Evolutionary conservation across 192 early-diverging fungal species (phyloP).

Genomic region (Gaertneriomyces sp.): DNA sequence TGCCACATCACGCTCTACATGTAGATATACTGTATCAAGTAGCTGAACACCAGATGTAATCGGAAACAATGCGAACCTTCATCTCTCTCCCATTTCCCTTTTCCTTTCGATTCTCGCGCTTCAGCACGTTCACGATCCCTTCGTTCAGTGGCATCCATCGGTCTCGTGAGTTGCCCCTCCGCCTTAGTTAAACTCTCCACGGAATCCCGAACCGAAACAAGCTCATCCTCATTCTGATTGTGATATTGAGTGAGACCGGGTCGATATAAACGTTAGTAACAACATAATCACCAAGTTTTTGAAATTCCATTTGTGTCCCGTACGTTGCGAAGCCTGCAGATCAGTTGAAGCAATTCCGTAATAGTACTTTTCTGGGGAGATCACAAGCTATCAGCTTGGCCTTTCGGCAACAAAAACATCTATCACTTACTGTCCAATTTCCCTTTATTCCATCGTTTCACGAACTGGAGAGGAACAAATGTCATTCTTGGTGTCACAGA

Average conservation of each 20-base stretch:
- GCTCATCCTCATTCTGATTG: slow-evolving; percentile 44
- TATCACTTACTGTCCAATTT: slow-evolving; percentile 29
- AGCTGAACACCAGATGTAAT: background rate
- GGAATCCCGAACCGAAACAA: slow-evolving; percentile 54
- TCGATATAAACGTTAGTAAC: background rate
- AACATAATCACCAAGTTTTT: slow-evolving; percentile 27
- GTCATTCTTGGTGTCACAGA: too few relatives aligned
- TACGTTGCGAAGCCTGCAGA: slow-evolving; percentile 56
- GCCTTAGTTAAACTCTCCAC: slow-evolving; percentile 55
- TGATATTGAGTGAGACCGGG: background rate
- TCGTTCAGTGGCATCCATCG: background rate
- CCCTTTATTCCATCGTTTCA: slow-evolving; percentile 79
- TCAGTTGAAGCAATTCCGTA: slow-evolving; percentile 65
- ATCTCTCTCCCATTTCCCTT: slow-evolving; percentile 5
- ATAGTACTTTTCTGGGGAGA: slow-evolving; percentile 61
- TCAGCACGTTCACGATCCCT: slow-evolving; percentile 10
- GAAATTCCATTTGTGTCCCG: slow-evolving; percentile 77
- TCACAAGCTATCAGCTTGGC: slow-evolving; percentile 3
- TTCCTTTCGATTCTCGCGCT: background rate
- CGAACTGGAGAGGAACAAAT: slow-evolving; percentile 54
- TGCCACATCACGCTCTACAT: slow-evolving; percentile 37
- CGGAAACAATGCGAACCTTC: slow-evolving; percentile 8
- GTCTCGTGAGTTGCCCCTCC: slow-evolving; percentile 14
- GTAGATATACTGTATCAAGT: background rate
- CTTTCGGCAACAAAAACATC: slow-evolving; percentile 9